phyloP scores from a whole-genome alignment of 23 red algal species.

The Gracilaria gracilis region DNA sequence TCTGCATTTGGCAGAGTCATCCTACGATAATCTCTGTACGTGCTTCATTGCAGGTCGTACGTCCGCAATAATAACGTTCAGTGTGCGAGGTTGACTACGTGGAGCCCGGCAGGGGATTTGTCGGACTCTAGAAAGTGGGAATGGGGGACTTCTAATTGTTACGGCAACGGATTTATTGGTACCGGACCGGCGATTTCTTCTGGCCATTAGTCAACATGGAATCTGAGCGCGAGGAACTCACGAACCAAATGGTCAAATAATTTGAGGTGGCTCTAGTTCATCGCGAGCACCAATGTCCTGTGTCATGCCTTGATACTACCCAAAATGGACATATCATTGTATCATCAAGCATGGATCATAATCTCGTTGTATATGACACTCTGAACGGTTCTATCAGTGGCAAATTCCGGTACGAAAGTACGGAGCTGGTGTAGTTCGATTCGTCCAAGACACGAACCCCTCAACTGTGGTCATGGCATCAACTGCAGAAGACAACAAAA shows the following conservation, averaged over 20 bases:
- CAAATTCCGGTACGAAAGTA: conserved; percentile 90
- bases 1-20: no score
- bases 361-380: conserved; percentile 70
- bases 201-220: conserved; percentile 3
- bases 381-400: conserved; percentile 60
- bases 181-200: background rate
- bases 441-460: conserved; percentile 67
- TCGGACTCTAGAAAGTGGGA: background rate
- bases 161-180: background rate
- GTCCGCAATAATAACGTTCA: no score
- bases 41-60: no score
- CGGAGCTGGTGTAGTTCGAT: conserved; percentile 79
- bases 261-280: conserved; percentile 51
- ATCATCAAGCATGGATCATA: conserved; percentile 68
- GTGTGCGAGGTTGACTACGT: no score
- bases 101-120: background rate
- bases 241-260: conserved; percentile 41
- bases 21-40: no score
- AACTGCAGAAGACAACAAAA: conserved; percentile 54
- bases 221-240: conserved; percentile 31
- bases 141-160: background rate
- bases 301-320: conserved; percentile 79
- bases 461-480: conserved; percentile 67
- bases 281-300: conserved; percentile 63
- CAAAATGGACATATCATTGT: conserved; percentile 68